phyloP scores from a whole-genome alignment of 805 yeast species.

The Zygosaccharomyces rouxii region DNA sequence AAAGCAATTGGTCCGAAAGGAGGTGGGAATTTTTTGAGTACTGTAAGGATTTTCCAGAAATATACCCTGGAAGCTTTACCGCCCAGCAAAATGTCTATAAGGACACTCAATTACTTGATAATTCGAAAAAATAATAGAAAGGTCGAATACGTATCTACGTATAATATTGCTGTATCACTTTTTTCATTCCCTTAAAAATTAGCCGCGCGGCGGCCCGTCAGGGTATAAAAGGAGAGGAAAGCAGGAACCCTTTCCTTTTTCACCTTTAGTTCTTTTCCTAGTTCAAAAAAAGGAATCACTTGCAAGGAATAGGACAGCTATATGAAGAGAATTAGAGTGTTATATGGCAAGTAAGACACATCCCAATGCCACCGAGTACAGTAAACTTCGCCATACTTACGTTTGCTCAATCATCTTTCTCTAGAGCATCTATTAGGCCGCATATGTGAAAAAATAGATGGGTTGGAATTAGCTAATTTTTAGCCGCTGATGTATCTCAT shows the following conservation, averaged over 20 bases:
- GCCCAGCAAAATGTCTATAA: constrained; percentile 3
- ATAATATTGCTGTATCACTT: not conserved
- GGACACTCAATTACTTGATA: constrained; percentile 1
- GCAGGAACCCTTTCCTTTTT: not conserved
- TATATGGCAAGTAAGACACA: no score
- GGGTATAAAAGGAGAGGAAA: not conserved
- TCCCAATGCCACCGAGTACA: no score
- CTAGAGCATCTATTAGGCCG: no score
- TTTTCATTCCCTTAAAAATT: not conserved
- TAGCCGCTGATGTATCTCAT: not conserved
- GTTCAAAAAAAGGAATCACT: not conserved
- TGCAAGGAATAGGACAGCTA: not conserved
- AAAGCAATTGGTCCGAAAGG: constrained; percentile 42
- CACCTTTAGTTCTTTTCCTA: not conserved
- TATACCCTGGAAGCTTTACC: constrained; percentile 34
- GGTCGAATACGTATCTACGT: not conserved
- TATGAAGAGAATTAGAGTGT: not conserved
- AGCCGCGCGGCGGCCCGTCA: not conserved
- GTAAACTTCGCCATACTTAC: no score
- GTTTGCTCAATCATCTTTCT: no score
- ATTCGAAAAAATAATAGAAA: not conserved
- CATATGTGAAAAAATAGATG: no score
- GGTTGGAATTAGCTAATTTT: no score
- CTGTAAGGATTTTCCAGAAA: constrained; percentile 35
- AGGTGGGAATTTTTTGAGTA: constrained; percentile 40